Conservation (phyloP, 2,329 filamentous ascomycete species). For the Aspergillaceae sp. region DNA sequence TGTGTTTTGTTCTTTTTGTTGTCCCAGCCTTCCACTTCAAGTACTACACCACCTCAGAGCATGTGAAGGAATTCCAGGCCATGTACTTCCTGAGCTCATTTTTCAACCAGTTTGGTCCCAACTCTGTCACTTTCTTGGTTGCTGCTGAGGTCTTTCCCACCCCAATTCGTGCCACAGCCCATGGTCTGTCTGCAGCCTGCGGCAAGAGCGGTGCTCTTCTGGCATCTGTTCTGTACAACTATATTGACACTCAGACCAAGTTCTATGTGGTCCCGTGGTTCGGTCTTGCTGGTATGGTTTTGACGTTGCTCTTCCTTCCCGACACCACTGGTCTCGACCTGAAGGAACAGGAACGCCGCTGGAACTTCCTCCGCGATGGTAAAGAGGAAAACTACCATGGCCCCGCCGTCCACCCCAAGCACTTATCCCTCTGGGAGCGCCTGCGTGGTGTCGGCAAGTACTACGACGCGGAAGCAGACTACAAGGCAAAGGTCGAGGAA, state of each 20-base stretch:
- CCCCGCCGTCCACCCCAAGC: constrained; percentile 80
- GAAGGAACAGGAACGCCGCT: constrained; percentile 93
- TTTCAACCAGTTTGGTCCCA: constrained; percentile 98
- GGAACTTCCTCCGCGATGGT: constrained; percentile 74
- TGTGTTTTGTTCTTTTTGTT: constrained; percentile 89
- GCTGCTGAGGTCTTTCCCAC: constrained; percentile 96
- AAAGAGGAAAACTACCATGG: constrained; percentile 80
- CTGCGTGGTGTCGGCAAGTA: constrained; percentile 66
- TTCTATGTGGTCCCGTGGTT: constrained; percentile 96
- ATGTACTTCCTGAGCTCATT: constrained; percentile 98
- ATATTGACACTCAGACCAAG: constrained; percentile 74
- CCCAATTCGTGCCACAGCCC: constrained; percentile 81
- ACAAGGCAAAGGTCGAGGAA: constrained; percentile 74
- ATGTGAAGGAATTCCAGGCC: constrained; percentile 84
- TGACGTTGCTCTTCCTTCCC: constrained; percentile 82
- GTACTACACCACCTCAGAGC: constrained; percentile 63
- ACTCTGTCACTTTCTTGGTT: constrained; percentile 91
- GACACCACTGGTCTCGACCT: constrained; percentile 94
- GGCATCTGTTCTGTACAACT: constrained; percentile 86
- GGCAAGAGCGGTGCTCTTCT: constrained; percentile 84
- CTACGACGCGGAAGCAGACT: constrained; percentile 77
- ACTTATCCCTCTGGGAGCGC: constrained; percentile 83
- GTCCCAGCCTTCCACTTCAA: constrained; percentile 81
- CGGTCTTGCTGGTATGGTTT: constrained; percentile 72
- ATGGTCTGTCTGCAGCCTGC: constrained; percentile 86